Percentiles rank a stretch among this genome's conserved stretches.
These are phyloP conservation scores for Aspergillus ustus DNA, from an alignment of 2,329 filamentous ascomycete genomes.

Conservation along the genomic window DNA sequence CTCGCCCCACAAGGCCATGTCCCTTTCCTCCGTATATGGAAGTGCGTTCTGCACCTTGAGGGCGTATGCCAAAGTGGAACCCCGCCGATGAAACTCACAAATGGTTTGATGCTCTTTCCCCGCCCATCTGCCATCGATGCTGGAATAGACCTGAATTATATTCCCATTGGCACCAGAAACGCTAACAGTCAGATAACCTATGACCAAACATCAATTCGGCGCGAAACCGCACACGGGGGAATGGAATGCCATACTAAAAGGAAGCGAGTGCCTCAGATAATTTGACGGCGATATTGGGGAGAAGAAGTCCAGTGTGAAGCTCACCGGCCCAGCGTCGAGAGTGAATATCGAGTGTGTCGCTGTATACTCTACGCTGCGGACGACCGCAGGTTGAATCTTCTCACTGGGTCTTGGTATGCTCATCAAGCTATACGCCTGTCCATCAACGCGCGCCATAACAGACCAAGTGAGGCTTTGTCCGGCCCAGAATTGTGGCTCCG, in stretches of 20 bases:
- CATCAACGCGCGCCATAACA: constrained; percentile 48
- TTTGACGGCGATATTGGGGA: constrained; percentile 50
- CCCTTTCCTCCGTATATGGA: constrained; percentile 40
- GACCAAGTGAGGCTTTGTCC: constrained; percentile 49
- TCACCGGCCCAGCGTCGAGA: constrained; percentile 41
- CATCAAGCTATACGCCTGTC: constrained; percentile 48
- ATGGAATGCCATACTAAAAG: constrained; percentile 39
- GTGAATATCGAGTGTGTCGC: constrained; percentile 49
- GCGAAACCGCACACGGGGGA: not conserved
- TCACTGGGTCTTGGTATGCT: constrained; percentile 36
- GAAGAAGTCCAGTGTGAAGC: constrained; percentile 49
- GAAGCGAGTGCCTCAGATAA: constrained; percentile 49
- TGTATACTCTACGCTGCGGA: constrained; percentile 45
- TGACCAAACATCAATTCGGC: constrained; percentile 15
- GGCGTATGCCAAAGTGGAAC: constrained; percentile 37
- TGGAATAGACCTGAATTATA: constrained; percentile 47
- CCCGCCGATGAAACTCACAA: constrained; percentile 29
- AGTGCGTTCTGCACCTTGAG: constrained; percentile 37
- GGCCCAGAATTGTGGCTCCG: constrained; percentile 50
- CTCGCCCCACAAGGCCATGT: constrained; percentile 51
- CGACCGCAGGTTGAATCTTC: constrained; percentile 37
- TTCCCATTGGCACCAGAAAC: constrained; percentile 29
- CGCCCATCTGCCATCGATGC: constrained; percentile 52
- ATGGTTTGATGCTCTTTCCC: constrained; percentile 35
- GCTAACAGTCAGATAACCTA: constrained; percentile 48